Evolutionary conservation across 192 early-diverging fungal genomes (phyloP).

Genomic region (Blastocladiella britannica): DNA sequence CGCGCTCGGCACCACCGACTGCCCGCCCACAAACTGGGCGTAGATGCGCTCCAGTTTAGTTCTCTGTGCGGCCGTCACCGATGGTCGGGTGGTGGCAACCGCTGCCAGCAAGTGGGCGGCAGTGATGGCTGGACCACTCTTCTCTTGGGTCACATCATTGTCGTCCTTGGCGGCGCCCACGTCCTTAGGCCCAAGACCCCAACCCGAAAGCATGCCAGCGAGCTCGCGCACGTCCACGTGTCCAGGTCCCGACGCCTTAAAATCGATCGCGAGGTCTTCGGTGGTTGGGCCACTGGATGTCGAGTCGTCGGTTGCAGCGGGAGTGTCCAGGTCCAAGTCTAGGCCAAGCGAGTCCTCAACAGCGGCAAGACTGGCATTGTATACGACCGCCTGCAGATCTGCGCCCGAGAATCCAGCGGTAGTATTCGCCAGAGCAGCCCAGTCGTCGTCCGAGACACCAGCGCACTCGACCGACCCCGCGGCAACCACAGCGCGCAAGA

Average conservation of each 20-base stretch:
- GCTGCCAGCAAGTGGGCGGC: constrained; percentile 32
- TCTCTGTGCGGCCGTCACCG: constrained; percentile 34
- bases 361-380: constrained; percentile 75
- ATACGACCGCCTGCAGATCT: constrained; percentile 82
- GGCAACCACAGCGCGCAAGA: neutral
- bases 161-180: constrained; percentile 1
- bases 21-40: constrained; percentile 7
- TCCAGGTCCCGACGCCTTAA: neutral
- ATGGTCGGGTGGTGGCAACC: constrained; percentile 32
- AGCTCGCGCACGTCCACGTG: constrained; percentile 2
- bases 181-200: constrained; percentile 1
- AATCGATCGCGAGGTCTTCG: constrained; percentile 6
- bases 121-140: constrained; percentile 14
- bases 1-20: neutral
- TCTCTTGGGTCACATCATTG: constrained; percentile 10
- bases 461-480: neutral
- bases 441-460: constrained; percentile 17
- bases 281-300: neutral
- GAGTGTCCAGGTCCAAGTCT: constrained; percentile 25
- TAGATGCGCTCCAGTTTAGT: constrained; percentile 29
- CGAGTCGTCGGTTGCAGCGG: neutral
- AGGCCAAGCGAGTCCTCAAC: too few relatives aligned
- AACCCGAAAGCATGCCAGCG: constrained; percentile 8
- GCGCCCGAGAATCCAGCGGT: constrained; percentile 73
- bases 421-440: constrained; percentile 29